These are phyloP conservation scores for Mycena kentingensis DNA, from an alignment of 768 basidiomycete genomes.

Conservation along the genomic window DNA sequence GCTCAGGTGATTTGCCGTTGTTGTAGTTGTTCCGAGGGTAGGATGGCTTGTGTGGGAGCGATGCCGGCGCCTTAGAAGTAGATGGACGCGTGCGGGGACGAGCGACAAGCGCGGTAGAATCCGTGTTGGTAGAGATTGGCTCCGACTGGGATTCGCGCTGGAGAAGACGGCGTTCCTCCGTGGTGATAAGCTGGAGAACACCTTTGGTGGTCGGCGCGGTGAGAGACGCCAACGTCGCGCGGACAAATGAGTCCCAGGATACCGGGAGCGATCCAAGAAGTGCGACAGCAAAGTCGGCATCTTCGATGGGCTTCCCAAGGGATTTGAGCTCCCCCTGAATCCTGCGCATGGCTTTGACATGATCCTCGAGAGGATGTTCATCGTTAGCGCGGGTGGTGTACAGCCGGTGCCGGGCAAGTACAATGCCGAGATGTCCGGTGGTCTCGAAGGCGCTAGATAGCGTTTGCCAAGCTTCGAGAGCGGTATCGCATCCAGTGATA, in stretches of 20 bases:
- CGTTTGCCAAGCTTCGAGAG: slow-evolving; percentile 31
- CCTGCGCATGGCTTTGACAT: slow-evolving; percentile 28
- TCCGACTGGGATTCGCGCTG: neutral
- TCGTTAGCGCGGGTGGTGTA: slow-evolving; percentile 29
- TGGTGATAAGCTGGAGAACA: slow-evolving; percentile 22
- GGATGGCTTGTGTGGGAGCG: neutral
- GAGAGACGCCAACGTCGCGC: slow-evolving; percentile 15
- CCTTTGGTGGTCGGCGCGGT: slow-evolving; percentile 14
- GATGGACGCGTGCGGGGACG: too few relatives aligned
- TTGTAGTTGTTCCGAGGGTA: neutral
- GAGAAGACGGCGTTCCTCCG: slow-evolving; percentile 11
- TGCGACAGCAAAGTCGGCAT: slow-evolving; percentile 32
- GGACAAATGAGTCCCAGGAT: slow-evolving; percentile 34
- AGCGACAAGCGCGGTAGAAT: neutral
- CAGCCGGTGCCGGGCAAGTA: slow-evolving; percentile 27
- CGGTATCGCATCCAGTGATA: slow-evolving; percentile 25
- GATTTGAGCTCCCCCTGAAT: slow-evolving; percentile 26
- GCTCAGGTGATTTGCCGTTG: neutral
- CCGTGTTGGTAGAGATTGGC: neutral
- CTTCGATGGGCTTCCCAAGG: slow-evolving; percentile 26
- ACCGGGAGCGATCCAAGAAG: slow-evolving; percentile 34
- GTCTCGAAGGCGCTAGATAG: slow-evolving; percentile 30
- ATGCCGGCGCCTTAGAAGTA: neutral
- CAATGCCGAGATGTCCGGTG: slow-evolving; percentile 29
- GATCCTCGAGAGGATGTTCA: slow-evolving; percentile 31